These are phyloP conservation scores for Penicillium sclerotiorum DNA, from an alignment of 2,329 filamentous ascomycete genomes.

Conservation along the genomic window DNA sequence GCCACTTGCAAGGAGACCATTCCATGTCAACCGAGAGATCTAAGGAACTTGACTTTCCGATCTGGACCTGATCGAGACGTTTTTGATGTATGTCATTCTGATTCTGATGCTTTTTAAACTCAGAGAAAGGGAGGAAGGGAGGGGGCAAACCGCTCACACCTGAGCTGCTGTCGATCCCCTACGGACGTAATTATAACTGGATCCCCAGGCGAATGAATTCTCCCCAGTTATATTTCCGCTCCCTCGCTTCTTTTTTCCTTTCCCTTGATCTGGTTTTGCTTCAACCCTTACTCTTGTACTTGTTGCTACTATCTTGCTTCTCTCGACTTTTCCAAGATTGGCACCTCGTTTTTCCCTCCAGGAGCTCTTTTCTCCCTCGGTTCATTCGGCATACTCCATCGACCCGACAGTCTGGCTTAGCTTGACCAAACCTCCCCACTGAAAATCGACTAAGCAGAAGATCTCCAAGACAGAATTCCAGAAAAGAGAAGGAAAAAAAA, in stretches of 20 bases:
- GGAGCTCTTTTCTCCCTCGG: background rate
- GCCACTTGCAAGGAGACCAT: no score
- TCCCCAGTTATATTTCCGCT: conserved; percentile 12
- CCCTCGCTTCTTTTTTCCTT: conserved; percentile 8
- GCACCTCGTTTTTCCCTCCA: no score
- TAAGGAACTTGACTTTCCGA: background rate
- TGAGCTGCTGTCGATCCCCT: conserved; percentile 15
- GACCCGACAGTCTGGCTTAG: conserved; percentile 9
- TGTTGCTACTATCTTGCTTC: no score
- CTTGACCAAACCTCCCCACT: background rate
- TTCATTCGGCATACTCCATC: background rate
- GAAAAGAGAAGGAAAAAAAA: background rate
- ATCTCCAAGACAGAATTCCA: no score
- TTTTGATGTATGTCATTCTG: background rate
- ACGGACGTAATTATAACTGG: conserved; percentile 11
- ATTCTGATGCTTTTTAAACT: no score
- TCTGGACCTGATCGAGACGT: no score
- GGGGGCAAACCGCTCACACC: conserved; percentile 24
- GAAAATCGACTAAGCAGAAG: no score
- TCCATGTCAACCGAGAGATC: no score
- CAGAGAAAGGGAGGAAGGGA: conserved; percentile 10
- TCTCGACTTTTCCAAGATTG: conserved; percentile 12
- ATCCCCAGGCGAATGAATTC: conserved; percentile 2
- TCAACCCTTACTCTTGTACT: no score
- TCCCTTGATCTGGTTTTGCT: background rate